Percentiles rank a stretch among this genome's conserved stretches.
phyloP scores from a whole-genome alignment of 140 eudicot genomes.

The Cichorium intybus region DNA sequence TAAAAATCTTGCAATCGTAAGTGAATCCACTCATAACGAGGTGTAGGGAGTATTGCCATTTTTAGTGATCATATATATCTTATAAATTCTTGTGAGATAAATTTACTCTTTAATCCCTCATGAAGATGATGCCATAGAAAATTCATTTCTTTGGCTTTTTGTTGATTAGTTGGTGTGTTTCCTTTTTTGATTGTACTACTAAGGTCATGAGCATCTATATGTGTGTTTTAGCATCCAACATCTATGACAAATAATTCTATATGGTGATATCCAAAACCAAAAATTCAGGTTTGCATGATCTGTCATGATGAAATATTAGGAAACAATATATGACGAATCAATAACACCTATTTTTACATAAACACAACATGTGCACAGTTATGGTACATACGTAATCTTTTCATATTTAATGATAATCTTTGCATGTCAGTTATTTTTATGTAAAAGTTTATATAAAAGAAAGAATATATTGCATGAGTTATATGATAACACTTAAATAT shows the following conservation, averaged over 20 bases:
- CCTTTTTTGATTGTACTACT: not conserved
- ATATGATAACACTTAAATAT: too few species aligned
- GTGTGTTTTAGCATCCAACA: not conserved
- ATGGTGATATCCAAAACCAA: not conserved
- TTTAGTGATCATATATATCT: not conserved
- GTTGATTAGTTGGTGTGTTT: not conserved
- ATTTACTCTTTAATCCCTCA: not conserved
- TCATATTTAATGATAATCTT: too few species aligned
- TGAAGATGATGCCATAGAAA: not conserved
- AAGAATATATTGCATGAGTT: too few species aligned
- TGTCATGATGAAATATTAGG: too few species aligned
- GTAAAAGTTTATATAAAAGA: too few species aligned
- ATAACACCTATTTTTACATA: too few species aligned
- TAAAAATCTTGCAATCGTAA: not conserved
- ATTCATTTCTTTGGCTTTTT: not conserved
- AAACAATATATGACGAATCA: too few species aligned
- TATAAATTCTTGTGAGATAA: not conserved
- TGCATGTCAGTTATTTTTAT: too few species aligned
- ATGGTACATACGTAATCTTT: too few species aligned
- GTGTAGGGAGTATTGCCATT: not conserved
- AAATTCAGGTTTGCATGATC: not conserved
- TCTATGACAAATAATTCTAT: not conserved
- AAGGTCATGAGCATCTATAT: too few species aligned
- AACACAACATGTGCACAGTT: too few species aligned
- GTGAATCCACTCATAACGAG: not conserved